phyloP scores from a whole-genome alignment of 345 rosid genomes.

The Gossypium herbaceum region DNA sequence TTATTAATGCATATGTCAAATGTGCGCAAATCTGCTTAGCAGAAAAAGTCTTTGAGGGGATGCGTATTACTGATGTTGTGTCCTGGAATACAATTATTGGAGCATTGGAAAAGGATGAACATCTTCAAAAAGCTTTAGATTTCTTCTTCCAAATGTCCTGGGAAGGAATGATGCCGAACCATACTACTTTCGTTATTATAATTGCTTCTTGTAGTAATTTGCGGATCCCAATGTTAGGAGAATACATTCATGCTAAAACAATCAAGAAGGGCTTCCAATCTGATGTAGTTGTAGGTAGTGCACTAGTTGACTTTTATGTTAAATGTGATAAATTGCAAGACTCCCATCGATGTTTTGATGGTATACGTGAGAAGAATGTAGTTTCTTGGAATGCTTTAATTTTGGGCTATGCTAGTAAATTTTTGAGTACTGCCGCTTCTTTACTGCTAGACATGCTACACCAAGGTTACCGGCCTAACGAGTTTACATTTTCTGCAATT shows the following conservation, averaged over 20 bases:
- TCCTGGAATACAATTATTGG: constrained; percentile 72
- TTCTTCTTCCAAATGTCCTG: constrained; percentile 40
- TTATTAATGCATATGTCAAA: constrained; percentile 56
- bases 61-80: constrained; percentile 41
- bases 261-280: constrained; percentile 41
- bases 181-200: constrained; percentile 49
- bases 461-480: constrained; percentile 57
- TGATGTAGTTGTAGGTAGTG: constrained; percentile 58
- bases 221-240: constrained; percentile 37
- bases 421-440: constrained; percentile 28
- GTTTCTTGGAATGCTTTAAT: constrained; percentile 85
- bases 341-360: constrained; percentile 52
- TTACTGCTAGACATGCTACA: constrained; percentile 56
- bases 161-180: constrained; percentile 39
- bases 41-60: constrained; percentile 46
- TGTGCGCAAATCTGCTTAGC: constrained; percentile 37
- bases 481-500: constrained; percentile 63
- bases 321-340: constrained; percentile 54
- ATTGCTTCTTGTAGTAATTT: constrained; percentile 43
- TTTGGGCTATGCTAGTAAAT: constrained; percentile 50
- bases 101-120: constrained; percentile 43
- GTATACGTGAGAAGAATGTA: constrained; percentile 52
- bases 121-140: constrained; percentile 45
- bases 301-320: constrained; percentile 68
- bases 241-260: constrained; percentile 51